Evolutionary conservation across 257 asterid species (phyloP), one percentile per base, ranked within the genome.

Genomic region (Cinchona pubescens): DNA sequence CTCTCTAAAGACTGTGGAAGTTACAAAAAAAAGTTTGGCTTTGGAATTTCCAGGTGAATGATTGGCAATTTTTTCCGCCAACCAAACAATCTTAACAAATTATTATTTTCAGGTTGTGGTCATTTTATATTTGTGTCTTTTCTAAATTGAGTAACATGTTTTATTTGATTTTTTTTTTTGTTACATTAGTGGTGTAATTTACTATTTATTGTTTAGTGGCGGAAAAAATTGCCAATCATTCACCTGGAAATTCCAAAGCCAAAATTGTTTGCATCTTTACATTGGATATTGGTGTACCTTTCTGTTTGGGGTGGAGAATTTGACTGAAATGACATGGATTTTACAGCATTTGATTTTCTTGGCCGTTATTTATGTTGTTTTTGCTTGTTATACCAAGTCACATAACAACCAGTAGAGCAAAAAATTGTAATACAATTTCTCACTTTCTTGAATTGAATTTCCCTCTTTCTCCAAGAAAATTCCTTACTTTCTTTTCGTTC

Each of bases 181-280:
- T 37, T n/a, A 32, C 14, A 9, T 34, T 0, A 75, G 49, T 23
- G 42, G 61, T 35, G 7, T 60, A 12, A 53, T 32, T 69, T 25
- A 14, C 34, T 66, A 34, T 43, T 40, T 66, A 86, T 88, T 78
- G 76, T 75, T 79, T 55, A 81, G 82, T 78, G 79, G 82, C 81
- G 71, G 72, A 77, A 81, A n/a, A 74, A 73, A 79, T 69, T 65
- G 78, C 71, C 88, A 87, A 85, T 83, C 89, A 86, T 90, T 83
- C 77, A 71, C 18, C 30, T 76, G 82, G 79, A 78, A 79, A 79
- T 80, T 66, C 40, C 63, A 77, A 79, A 79, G 78, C 51, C 63
- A 59, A 62, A 75, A 56, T 34, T 18, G 12, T n/a, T 27, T 51
- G n/a, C n/a, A 69, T 72, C 65, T 76, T 40, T 83, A 79, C n/a